Evolutionary conservation across 345 rosid species (phyloP).

Genomic region (Eucalyptus shirleyi): DNA sequence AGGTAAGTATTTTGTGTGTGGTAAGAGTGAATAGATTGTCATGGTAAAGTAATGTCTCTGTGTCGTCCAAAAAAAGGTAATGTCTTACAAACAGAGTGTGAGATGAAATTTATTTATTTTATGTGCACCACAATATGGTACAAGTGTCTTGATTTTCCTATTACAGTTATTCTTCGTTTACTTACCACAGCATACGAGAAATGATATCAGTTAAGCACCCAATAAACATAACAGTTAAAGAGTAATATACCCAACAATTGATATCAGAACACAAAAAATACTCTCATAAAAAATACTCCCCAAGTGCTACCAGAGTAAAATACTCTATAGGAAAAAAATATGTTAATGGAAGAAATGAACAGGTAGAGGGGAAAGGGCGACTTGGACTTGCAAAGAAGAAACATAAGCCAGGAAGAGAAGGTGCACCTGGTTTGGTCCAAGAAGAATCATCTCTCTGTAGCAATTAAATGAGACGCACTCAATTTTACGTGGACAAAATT

Average conservation of each 20-base stretch:
- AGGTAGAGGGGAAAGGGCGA: background rate
- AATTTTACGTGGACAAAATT: too few species aligned
- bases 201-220: background rate
- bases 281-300: too few species aligned
- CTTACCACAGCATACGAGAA: background rate
- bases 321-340: background rate
- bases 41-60: background rate
- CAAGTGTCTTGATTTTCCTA: background rate
- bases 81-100: background rate
- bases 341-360: background rate
- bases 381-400: background rate
- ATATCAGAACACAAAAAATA: background rate
- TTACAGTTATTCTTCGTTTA: background rate
- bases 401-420: too few species aligned
- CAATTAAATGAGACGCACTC: rapidly evolving
- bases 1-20: background rate
- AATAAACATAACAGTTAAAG: background rate
- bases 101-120: background rate
- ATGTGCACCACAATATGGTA: background rate
- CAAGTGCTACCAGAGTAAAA: background rate
- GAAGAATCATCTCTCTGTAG: too few species aligned
- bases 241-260: background rate
- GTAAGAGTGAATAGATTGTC: background rate
- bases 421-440: too few species aligned
- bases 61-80: background rate